Evolutionary conservation across 208 protist species (phyloP).

Genomic region (Vickermania spadyakhi): DNA sequence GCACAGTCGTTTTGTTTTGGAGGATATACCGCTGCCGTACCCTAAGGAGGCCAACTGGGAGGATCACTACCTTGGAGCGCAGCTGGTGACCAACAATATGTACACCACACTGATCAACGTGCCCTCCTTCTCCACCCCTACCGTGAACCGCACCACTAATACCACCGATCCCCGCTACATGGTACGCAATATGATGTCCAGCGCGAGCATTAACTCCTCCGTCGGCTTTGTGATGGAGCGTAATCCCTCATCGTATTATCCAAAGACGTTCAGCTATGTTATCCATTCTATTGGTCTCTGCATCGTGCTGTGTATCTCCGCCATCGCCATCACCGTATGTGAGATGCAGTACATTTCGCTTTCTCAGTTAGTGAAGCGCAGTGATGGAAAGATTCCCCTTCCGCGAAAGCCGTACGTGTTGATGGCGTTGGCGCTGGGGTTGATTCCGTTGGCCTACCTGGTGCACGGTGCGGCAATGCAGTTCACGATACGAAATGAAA

Average conservation of each 20-base stretch:
- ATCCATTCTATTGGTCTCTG: background rate
- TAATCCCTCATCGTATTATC: background rate
- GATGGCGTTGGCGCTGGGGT: background rate
- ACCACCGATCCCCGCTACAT: background rate
- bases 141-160: background rate
- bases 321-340: background rate
- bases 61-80: background rate
- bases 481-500: background rate
- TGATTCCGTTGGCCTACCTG: background rate
- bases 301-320: background rate
- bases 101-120: background rate
- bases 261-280: background rate
- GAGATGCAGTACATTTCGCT: background rate
- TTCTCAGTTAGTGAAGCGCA: background rate
- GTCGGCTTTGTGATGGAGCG: background rate
- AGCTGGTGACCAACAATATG: background rate
- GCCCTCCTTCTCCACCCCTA: background rate
- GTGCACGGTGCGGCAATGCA: background rate
- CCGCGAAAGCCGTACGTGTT: background rate
- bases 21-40: background rate
- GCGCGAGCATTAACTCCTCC: background rate
- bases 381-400: background rate
- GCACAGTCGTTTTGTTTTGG: background rate
- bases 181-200: background rate
- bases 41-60: background rate